Percentiles rank a stretch among this genome's conserved stretches.
Evolutionary conservation across 2,329 filamentous ascomycete species (phyloP).

Genomic region (Rhynchosporium agropyri): DNA sequence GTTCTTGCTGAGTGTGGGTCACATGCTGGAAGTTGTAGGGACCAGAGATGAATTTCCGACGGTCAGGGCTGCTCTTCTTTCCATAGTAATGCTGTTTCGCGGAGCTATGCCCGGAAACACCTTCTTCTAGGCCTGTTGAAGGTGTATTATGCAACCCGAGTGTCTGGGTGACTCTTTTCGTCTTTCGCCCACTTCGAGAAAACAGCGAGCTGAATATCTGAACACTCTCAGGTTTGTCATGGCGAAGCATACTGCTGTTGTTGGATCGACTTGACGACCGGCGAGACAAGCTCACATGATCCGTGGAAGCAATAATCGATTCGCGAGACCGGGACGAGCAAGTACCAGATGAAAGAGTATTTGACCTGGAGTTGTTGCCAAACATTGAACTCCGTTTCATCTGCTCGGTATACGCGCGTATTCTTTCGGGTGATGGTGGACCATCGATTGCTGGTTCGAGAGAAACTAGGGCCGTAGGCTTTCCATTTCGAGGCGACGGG

Average conservation of each 20-base stretch:
- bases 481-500: conserved; percentile 20
- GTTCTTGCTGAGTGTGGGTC: conserved; percentile 57
- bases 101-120: conserved; percentile 26
- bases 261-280: conserved; percentile 60
- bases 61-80: conserved; percentile 23
- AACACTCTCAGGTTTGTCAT: conserved; percentile 59
- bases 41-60: conserved; percentile 52
- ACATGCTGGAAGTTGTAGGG: conserved; percentile 71
- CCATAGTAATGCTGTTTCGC: conserved; percentile 35
- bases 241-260: conserved; percentile 53
- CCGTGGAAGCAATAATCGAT: conserved; percentile 36
- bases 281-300: conserved; percentile 51
- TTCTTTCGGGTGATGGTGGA: conserved; percentile 61
- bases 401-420: conserved; percentile 61
- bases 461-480: conserved; percentile 45
- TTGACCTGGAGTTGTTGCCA: conserved; percentile 50
- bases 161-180: conserved; percentile 52
- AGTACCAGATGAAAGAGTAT: conserved; percentile 57
- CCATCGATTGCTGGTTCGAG: conserved; percentile 62
- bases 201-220: conserved; percentile 63
- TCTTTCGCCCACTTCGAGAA: conserved; percentile 52
- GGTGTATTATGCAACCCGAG: conserved; percentile 24
- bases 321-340: conserved; percentile 54
- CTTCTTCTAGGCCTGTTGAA: conserved; percentile 23
- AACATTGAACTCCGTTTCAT: conserved; percentile 56